Evolutionary conservation across 1,284 basidiomycete genomes (phyloP).

Genomic region (Naganishia liquefaciens): DNA sequence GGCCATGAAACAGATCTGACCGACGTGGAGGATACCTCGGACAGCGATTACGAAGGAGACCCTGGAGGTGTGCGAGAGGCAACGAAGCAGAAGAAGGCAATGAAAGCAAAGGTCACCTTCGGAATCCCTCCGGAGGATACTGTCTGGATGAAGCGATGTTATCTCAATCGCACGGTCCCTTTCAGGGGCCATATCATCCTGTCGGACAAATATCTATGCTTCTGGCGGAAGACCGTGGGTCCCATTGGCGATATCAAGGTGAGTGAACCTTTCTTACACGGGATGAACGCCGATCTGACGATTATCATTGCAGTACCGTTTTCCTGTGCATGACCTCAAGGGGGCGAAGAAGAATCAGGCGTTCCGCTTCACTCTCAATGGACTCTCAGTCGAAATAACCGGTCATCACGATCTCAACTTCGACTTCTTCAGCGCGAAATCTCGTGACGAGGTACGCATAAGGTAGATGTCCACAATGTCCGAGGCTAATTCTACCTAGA

Average conservation of each 20-base stretch:
- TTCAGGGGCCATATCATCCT: slow-evolving; percentile 52
- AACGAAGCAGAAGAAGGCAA: slow-evolving; percentile 21
- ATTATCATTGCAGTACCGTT: slow-evolving; percentile 56
- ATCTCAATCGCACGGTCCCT: slow-evolving; percentile 45
- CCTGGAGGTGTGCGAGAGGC: slow-evolving; percentile 20
- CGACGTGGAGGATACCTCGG: slow-evolving; percentile 14
- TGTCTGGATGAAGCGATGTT: slow-evolving; percentile 49
- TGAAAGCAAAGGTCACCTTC: slow-evolving; percentile 31
- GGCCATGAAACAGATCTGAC: slow-evolving; percentile 21
- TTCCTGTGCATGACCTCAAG: slow-evolving; percentile 57
- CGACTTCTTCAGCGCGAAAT: slow-evolving; percentile 57
- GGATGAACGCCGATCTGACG: background rate
- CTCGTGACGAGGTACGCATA: slow-evolving; percentile 57
- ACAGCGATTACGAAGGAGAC: slow-evolving; percentile 25
- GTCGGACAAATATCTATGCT: slow-evolving; percentile 49
- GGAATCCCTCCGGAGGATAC: slow-evolving; percentile 27
- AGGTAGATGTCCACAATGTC: background rate
- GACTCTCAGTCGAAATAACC: slow-evolving; percentile 58
- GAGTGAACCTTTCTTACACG: slow-evolving; percentile 19
- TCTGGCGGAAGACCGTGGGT: slow-evolving; percentile 50
- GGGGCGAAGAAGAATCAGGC: slow-evolving; percentile 52
- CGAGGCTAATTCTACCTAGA: slow-evolving; percentile 5
- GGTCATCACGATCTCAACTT: slow-evolving; percentile 60
- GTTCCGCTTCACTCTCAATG: slow-evolving; percentile 55
- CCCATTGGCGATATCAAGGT: slow-evolving; percentile 48